Percentiles rank a stretch among this genome's conserved stretches.
phyloP scores from a whole-genome alignment of 176 grass and related monocot genomes.

The Alopecurus myosuroides region DNA sequence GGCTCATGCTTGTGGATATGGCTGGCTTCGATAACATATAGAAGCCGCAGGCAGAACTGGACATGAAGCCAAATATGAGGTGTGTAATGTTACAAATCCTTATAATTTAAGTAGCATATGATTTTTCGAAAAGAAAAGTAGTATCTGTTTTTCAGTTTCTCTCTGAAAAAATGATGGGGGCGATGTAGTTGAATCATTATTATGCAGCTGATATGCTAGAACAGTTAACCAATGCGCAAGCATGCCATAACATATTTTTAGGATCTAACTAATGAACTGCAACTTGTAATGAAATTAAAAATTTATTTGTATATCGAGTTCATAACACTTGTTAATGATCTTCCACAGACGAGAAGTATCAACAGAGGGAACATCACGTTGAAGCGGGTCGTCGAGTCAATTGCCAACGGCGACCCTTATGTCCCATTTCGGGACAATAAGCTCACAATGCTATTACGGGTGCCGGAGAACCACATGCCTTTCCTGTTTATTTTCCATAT shows the following conservation, averaged over 20 bases:
- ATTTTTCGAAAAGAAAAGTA: background rate
- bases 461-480: background rate
- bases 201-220: background rate
- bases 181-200: background rate
- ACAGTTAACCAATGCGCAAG: background rate
- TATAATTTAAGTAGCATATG: background rate
- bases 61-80: constrained; percentile 88
- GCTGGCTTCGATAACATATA: constrained; percentile 91
- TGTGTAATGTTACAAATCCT: background rate
- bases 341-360: constrained; percentile 71
- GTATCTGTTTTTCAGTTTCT: background rate
- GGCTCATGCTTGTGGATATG: constrained; percentile 89
- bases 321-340: background rate
- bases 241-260: background rate
- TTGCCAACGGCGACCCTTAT: constrained; percentile 84
- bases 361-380: constrained; percentile 69
- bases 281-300: background rate
- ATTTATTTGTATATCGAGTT: background rate
- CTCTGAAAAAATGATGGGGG: background rate
- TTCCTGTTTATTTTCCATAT: background rate
- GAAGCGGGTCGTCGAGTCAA: constrained; percentile 82
- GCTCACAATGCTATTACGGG: constrained; percentile 88
- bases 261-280: background rate
- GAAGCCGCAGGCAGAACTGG: constrained; percentile 79
- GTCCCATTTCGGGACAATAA: constrained; percentile 92